A percentile compares a stretch with the other conserved stretches of the same genome.
phyloP scores from a whole-genome alignment of 345 rosid genomes.

The Pistacia vera region DNA sequence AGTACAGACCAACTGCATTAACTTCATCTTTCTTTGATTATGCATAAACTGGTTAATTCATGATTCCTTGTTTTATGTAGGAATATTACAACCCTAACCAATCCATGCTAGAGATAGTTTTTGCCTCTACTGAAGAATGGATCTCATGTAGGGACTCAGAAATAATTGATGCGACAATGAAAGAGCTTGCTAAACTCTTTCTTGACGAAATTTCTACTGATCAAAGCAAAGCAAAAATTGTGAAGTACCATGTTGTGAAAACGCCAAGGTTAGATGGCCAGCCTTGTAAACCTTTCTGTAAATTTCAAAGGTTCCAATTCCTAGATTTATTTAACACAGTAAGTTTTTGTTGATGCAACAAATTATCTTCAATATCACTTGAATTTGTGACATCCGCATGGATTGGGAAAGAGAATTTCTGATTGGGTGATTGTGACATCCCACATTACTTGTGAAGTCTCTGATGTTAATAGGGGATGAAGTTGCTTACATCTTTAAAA shows the following conservation, averaged over 20 bases:
- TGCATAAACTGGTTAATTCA: neutral
- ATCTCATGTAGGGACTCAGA: conserved; percentile 73
- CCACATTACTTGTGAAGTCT: too few species aligned
- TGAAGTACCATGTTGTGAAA: conserved; percentile 90
- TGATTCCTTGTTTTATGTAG: conserved; percentile 30
- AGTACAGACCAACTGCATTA: neutral
- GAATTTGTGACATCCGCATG: neutral
- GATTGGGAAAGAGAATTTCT: too few species aligned
- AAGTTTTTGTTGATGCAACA: neutral
- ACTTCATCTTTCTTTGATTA: neutral
- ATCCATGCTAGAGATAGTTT: conserved; percentile 95
- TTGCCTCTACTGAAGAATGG: conserved; percentile 98
- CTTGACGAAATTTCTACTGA: conserved; percentile 88
- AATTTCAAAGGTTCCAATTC: neutral
- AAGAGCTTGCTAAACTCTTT: conserved; percentile 89
- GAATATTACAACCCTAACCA: conserved; percentile 87
- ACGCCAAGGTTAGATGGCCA: conserved; percentile 75
- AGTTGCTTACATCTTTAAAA: too few species aligned
- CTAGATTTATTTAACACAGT: neutral
- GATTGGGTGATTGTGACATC: too few species aligned
- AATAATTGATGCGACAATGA: conserved; percentile 91
- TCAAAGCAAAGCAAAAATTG: conserved; percentile 67
- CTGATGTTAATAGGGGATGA: too few species aligned
- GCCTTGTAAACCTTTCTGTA: conserved; percentile 4
- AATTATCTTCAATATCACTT: neutral